phyloP scores from a whole-genome alignment of 768 basidiomycete species.

The Rhodotorula diobovata region DNA sequence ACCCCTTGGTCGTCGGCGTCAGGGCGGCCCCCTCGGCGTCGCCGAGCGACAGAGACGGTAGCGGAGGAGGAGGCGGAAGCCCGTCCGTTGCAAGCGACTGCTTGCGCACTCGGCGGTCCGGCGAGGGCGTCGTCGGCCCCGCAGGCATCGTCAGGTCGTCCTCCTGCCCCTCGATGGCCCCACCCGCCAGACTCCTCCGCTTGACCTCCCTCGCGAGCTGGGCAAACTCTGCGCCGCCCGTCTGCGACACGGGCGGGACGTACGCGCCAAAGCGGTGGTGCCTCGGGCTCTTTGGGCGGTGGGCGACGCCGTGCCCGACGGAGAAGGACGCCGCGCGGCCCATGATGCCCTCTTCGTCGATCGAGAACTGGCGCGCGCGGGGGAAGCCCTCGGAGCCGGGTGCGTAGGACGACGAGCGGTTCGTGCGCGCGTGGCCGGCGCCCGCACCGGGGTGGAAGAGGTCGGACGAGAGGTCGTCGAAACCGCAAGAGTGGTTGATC shows the following conservation, averaged over 20 bases:
- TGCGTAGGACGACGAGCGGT: slow-evolving; percentile 13
- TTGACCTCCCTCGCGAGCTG: not conserved
- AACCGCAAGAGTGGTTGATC: not conserved
- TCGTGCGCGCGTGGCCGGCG: not conserved
- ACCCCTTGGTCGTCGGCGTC: not conserved
- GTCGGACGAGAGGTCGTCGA: slow-evolving; percentile 4
- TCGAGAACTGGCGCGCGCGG: slow-evolving; percentile 24
- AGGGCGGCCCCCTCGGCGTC: too few relatives aligned
- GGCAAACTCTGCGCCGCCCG: not conserved
- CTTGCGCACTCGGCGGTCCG: not conserved
- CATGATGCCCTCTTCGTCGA: slow-evolving; percentile 23
- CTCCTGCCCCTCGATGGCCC: not conserved
- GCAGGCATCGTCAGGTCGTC: not conserved
- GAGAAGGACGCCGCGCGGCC: slow-evolving; percentile 7
- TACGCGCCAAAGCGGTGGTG: slow-evolving; percentile 14
- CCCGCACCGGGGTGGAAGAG: not conserved
- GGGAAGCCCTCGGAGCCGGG: not conserved
- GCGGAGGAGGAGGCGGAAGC: not conserved
- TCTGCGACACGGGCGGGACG: not conserved
- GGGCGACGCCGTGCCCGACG: not conserved
- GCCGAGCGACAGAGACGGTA: not conserved
- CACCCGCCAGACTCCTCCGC: not conserved
- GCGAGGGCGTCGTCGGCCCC: not conserved
- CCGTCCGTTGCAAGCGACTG: not conserved
- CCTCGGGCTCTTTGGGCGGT: slow-evolving; percentile 3